Conservation (phyloP, 257 asterid genomes). For the Solanum dulcamara region DNA sequence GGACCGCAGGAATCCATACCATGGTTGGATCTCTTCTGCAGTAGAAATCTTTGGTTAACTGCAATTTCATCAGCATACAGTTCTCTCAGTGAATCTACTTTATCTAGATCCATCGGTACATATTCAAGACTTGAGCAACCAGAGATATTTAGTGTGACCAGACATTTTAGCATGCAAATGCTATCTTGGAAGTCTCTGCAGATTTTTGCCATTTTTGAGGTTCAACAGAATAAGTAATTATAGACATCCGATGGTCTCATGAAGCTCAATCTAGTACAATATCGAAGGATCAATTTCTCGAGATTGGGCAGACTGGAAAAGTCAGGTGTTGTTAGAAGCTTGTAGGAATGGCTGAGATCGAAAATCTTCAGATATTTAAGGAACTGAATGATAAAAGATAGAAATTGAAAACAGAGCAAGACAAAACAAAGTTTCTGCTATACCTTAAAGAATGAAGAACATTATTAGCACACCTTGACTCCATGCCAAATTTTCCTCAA, state of each 20-base stretch:
- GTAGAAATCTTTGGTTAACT: neutral
- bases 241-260: constrained; percentile 6
- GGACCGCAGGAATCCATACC: neutral
- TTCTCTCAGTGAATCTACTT: neutral
- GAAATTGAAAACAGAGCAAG: neutral
- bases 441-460: neutral
- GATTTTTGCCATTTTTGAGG: constrained; percentile 10
- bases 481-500: constrained; percentile 7
- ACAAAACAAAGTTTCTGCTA: neutral
- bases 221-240: neutral
- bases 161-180: constrained; percentile 4
- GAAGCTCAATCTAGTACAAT: constrained; percentile 3
- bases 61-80: constrained; percentile 7
- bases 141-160: constrained; percentile 2
- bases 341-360: constrained; percentile 8
- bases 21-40: neutral
- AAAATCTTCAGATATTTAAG: constrained; percentile 4
- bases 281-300: constrained; percentile 5
- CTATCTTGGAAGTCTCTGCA: constrained; percentile 2
- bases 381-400: neutral
- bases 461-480: neutral
- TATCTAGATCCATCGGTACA: neutral
- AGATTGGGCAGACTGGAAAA: constrained; percentile 4
- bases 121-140: constrained; percentile 10
- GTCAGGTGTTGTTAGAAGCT: constrained; percentile 1